phyloP scores from a whole-genome alignment of 2,329 filamentous ascomycete genomes.

The Colletotrichum incanum region DNA sequence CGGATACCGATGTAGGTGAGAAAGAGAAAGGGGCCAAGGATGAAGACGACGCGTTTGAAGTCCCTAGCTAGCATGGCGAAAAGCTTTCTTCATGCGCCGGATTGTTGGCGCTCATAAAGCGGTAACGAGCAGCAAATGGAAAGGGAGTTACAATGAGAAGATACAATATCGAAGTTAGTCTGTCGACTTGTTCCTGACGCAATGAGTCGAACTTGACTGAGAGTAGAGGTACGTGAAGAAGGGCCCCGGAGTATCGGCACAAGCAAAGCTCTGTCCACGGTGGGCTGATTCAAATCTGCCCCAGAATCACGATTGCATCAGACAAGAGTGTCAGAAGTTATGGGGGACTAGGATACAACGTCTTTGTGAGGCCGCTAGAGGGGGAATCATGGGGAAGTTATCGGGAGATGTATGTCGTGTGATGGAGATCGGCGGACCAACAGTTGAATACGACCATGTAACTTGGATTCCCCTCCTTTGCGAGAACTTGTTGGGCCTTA shows the following conservation, averaged over 20 bases:
- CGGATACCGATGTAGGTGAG: slow-evolving; percentile 50
- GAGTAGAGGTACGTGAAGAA: neutral
- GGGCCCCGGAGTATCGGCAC: neutral
- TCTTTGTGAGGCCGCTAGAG: neutral
- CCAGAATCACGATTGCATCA: slow-evolving; percentile 21
- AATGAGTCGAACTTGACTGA: neutral
- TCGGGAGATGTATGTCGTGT: slow-evolving; percentile 2
- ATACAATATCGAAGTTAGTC: neutral
- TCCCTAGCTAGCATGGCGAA: slow-evolving; percentile 53
- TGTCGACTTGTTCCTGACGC: neutral
- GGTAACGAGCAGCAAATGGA: neutral
- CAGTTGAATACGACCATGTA: slow-evolving; percentile 19
- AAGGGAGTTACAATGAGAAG: neutral
- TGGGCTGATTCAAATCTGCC: slow-evolving; percentile 2
- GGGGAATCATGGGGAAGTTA: neutral
- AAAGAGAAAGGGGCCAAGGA: slow-evolving; percentile 50
- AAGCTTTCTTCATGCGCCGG: neutral
- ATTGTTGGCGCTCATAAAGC: neutral
- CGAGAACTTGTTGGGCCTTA: neutral
- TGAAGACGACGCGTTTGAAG: slow-evolving; percentile 51
- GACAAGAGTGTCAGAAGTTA: slow-evolving; percentile 8
- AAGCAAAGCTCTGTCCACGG: neutral
- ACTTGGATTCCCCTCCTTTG: slow-evolving; percentile 29
- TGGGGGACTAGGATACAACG: slow-evolving; percentile 12
- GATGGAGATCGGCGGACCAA: slow-evolving; percentile 15